Base-by-base conservation (phyloP, 2,329 filamentous ascomycete genomes). In the Westerdykella aurantiaca region DNA sequence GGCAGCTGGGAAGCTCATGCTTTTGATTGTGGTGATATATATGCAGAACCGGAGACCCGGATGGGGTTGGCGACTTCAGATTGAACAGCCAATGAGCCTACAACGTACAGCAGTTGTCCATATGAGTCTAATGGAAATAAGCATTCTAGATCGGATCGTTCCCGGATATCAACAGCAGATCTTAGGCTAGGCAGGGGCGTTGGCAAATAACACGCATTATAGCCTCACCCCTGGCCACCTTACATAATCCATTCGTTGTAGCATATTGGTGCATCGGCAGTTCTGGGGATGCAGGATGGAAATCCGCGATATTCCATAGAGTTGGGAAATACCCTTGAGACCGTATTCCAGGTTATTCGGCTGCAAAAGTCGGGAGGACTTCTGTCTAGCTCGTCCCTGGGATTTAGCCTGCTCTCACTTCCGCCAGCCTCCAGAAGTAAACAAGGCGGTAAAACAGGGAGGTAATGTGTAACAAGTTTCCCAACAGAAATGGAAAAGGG, bases 21-120 rank as follows among this genome's bases (percentile, higher is more conserved):
- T 33, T 21, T 31, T 29, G 34, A 16, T 16, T 37, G 31, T 22
- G 17, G 39, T 21, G n/a, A 7, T 13, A 37, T 43, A 25, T 18
- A 38, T 16, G 33, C 31, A 39, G 35, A 47, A 50, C 60, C 58
- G 55, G 60, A 23, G 50, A 57, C 56, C 54, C 53, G 55, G 55
- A 42, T 14, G 60, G 44, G 46, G 45, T 50, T 38, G 37, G 42
- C 40, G 34, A 29, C 7, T 43, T 47, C 16, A 29, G 46, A 45
- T 47, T 34, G 47, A 29, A 43, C 46, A 50, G 43, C 45, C 43
- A 44, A 45, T 23, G 25, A 40, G 34, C 55, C 57, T 57, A 38
- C 50, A 14, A 49, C 46, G 38, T 43, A 51, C 54, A 35, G 3
- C 22, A 38, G 25, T 12, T 39, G 38, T 48, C 42, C 45, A 57